Percentiles rank a stretch among this genome's conserved stretches.
phyloP scores from a whole-genome alignment of 1,284 basidiomycete species.

The Trametes hirsuta region DNA sequence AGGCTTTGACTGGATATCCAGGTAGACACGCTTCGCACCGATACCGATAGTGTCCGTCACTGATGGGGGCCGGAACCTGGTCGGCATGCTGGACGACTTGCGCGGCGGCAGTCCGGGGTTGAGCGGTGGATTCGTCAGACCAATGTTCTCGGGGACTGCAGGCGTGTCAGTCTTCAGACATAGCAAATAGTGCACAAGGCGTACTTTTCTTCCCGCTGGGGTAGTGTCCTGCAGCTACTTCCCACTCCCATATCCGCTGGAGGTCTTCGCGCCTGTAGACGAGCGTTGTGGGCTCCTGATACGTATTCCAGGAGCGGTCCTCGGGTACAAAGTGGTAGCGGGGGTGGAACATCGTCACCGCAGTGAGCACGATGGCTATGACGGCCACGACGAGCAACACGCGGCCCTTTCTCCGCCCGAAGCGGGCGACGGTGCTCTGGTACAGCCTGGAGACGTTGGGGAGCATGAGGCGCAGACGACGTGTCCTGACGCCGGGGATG shows the following conservation, averaged over 20 bases:
- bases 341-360: constrained; percentile 53
- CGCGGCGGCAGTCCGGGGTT: constrained; percentile 76
- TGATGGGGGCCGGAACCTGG: constrained; percentile 42
- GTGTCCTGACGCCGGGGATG: constrained; percentile 61
- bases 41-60: constrained; percentile 57
- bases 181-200: constrained; percentile 34
- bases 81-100: constrained; percentile 47
- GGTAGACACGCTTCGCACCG: constrained; percentile 78
- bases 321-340: constrained; percentile 59
- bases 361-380: constrained; percentile 51
- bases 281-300: constrained; percentile 73
- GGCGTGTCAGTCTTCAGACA: background rate
- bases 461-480: constrained; percentile 44
- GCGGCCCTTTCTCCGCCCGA: constrained; percentile 58
- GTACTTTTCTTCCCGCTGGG: constrained; percentile 77
- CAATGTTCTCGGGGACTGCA: constrained; percentile 76
- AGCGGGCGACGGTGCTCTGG: constrained; percentile 57
- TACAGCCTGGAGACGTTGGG: constrained; percentile 56
- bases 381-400: constrained; percentile 52
- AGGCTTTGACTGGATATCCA: constrained; percentile 64
- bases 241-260: constrained; percentile 92
- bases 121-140: constrained; percentile 55
- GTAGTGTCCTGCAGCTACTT: constrained; percentile 89
- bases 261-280: constrained; percentile 80
- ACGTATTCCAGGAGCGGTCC: constrained; percentile 70